Conservation (phyloP, 2,329 filamentous ascomycete genomes). For the Colletotrichum aenigma region DNA sequence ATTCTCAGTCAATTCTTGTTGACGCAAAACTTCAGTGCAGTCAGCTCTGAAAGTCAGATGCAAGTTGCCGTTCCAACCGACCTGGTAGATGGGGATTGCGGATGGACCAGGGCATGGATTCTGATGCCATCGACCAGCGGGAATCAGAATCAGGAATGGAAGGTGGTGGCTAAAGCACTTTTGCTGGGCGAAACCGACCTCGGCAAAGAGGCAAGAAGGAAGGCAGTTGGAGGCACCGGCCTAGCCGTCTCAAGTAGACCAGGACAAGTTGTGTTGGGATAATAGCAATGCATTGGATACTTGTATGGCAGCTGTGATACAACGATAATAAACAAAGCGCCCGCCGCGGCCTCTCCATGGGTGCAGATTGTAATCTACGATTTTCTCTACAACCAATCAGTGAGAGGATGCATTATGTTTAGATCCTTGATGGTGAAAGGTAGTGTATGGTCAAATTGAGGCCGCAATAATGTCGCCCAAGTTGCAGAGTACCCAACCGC, state of each 20-base stretch:
- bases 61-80: neutral
- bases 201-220: neutral
- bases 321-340: neutral
- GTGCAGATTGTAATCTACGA: accelerated
- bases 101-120: slow-evolving; percentile 1
- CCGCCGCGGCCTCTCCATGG: neutral
- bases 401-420: neutral
- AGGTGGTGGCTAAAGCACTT: neutral
- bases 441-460: neutral
- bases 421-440: neutral
- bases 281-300: neutral
- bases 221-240: neutral
- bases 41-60: neutral
- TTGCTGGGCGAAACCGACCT: neutral
- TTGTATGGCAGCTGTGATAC: neutral
- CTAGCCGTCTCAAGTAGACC: neutral
- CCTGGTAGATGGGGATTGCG: neutral
- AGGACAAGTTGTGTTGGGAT: neutral
- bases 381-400: neutral
- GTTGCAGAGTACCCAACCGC: neutral
- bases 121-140: neutral
- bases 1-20: neutral
- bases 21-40: neutral
- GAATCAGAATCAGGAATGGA: neutral
- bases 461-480: neutral